phyloP scores from a whole-genome alignment of 345 rosid species.

The Hibiscus mutabilis region DNA sequence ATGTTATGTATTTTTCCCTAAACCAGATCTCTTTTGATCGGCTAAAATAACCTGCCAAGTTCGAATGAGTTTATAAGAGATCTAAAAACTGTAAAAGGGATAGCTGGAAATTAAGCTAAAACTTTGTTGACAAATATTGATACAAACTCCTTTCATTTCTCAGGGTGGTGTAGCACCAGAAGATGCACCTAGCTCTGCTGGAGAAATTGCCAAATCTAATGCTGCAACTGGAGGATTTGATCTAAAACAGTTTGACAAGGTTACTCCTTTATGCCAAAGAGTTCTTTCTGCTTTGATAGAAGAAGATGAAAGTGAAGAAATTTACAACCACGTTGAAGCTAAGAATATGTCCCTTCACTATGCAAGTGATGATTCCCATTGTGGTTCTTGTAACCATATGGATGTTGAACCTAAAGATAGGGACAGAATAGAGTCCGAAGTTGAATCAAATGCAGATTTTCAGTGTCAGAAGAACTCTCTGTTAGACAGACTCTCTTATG shows the following conservation, averaged over 20 bases:
- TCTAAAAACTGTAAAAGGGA: neutral
- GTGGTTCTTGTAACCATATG: slow-evolving; percentile 82
- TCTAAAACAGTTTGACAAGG: slow-evolving; percentile 49
- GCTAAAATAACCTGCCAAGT: too few relatives aligned
- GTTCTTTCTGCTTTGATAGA: slow-evolving; percentile 89
- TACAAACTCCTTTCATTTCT: slow-evolving; percentile 16
- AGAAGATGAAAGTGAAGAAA: slow-evolving; percentile 87
- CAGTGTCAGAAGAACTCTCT: slow-evolving; percentile 57
- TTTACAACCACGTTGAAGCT: slow-evolving; percentile 48
- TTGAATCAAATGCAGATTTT: slow-evolving; percentile 66
- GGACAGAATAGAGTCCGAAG: slow-evolving; percentile 92
- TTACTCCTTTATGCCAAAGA: slow-evolving; percentile 70
- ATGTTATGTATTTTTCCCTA: neutral
- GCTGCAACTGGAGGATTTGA: slow-evolving; percentile 41
- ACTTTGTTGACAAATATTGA: neutral
- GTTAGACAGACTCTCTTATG: slow-evolving; percentile 60
- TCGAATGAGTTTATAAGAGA: neutral
- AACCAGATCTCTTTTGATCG: neutral
- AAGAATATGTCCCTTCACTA: slow-evolving; percentile 73
- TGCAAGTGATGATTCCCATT: slow-evolving; percentile 93
- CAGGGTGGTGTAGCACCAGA: slow-evolving; percentile 45
- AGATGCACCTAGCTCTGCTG: slow-evolving; percentile 34
- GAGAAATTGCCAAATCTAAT: slow-evolving; percentile 35
- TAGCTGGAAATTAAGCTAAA: slow-evolving; percentile 1
- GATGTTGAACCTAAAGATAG: slow-evolving; percentile 76